phyloP scores from a whole-genome alignment of 2,329 filamentous ascomycete genomes.

The Lojkania enalia region DNA sequence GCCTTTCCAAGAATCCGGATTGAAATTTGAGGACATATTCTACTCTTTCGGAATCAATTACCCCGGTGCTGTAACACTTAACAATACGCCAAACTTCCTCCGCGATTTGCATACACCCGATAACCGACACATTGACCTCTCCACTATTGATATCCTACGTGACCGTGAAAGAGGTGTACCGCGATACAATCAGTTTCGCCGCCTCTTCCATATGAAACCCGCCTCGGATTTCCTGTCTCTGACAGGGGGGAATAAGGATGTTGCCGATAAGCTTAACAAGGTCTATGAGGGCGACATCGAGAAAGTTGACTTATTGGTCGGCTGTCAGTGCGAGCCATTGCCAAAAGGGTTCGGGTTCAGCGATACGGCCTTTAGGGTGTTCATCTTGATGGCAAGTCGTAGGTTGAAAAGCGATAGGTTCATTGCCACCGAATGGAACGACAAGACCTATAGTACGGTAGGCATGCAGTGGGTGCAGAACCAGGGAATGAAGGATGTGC shows the following conservation, averaged over 20 bases:
- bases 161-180: slow-evolving; percentile 54
- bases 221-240: slow-evolving; percentile 46
- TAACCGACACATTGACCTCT: slow-evolving; percentile 48
- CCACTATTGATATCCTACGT: slow-evolving; percentile 52
- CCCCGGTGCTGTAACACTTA: slow-evolving; percentile 51
- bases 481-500: slow-evolving; percentile 49
- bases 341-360: slow-evolving; percentile 53
- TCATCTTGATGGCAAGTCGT: slow-evolving; percentile 52
- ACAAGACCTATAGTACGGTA: slow-evolving; percentile 46
- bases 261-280: slow-evolving; percentile 43
- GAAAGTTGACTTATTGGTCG: slow-evolving; percentile 49
- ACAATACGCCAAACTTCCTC: slow-evolving; percentile 49
- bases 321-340: slow-evolving; percentile 49
- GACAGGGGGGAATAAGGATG: slow-evolving; percentile 43
- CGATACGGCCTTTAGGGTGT: slow-evolving; percentile 53
- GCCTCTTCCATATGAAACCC: slow-evolving; percentile 46
- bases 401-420: slow-evolving; percentile 52
- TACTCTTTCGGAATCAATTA: slow-evolving; percentile 56
- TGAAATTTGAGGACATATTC: slow-evolving; percentile 28
- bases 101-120: slow-evolving; percentile 48
- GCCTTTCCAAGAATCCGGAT: slow-evolving; percentile 24
- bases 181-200: slow-evolving; percentile 51
- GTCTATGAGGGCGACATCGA: slow-evolving; percentile 50
- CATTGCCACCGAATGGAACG: slow-evolving; percentile 49
- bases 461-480: slow-evolving; percentile 51